A percentile compares a stretch with the other conserved stretches of the same genome.
Conservation (phyloP, 2,329 filamentous ascomycete genomes). For the Colletotrichum coccodes region DNA sequence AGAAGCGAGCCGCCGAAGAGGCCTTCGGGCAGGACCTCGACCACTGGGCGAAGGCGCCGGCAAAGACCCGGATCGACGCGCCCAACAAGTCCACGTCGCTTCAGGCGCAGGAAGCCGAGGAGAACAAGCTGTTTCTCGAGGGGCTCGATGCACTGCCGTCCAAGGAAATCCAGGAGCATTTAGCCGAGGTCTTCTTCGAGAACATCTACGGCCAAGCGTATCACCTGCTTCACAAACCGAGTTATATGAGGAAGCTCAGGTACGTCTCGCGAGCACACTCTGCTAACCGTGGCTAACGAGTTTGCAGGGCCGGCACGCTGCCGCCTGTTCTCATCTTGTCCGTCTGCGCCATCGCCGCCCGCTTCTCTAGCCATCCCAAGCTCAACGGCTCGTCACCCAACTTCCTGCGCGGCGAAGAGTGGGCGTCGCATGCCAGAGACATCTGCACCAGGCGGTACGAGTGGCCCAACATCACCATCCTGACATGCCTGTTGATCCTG, state of each 20-base stretch:
- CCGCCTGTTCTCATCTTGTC: slow-evolving; percentile 93
- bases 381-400: slow-evolving; percentile 76
- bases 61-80: slow-evolving; percentile 58
- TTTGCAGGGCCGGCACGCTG: slow-evolving; percentile 74
- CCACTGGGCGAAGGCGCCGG: slow-evolving; percentile 76
- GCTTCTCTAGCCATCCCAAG: slow-evolving; percentile 90
- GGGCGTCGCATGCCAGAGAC: slow-evolving; percentile 87
- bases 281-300: slow-evolving; percentile 35
- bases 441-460: slow-evolving; percentile 91
- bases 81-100: slow-evolving; percentile 63
- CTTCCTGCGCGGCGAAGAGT: slow-evolving; percentile 90
- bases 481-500: slow-evolving; percentile 89
- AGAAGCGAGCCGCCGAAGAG: slow-evolving; percentile 87
- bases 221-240: slow-evolving; percentile 93
- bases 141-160: slow-evolving; percentile 85
- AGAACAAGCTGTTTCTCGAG: slow-evolving; percentile 81
- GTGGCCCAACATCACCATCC: slow-evolving; percentile 93
- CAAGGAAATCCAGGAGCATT: slow-evolving; percentile 89
- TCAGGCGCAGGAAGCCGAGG: slow-evolving; percentile 73
- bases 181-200: slow-evolving; percentile 95
- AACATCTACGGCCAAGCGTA: slow-evolving; percentile 96
- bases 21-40: slow-evolving; percentile 87
- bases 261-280: slow-evolving; percentile 48
- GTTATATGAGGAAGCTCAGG: slow-evolving; percentile 90
- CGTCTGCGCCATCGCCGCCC: slow-evolving; percentile 93